A percentile compares a stretch with the other conserved stretches of the same genome.
Evolutionary conservation across 2,329 filamentous ascomycete species (phyloP).

Genomic region (Fusarium sp.): DNA sequence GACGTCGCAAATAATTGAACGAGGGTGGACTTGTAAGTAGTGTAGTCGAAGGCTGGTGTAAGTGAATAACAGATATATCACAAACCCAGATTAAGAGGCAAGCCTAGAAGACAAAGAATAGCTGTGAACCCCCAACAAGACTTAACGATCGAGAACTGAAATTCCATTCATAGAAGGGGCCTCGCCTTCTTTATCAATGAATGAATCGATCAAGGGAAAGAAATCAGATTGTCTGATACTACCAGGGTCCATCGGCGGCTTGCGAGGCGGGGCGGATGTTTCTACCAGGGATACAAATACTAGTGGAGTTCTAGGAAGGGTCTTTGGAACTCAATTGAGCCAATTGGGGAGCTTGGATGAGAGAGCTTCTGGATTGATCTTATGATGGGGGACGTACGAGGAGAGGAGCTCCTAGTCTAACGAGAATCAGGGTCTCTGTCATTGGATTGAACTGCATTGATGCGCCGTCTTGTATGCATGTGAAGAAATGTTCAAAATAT

Average conservation of each 20-base stretch:
- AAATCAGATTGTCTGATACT: constrained; percentile 32
- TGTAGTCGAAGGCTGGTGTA: constrained; percentile 8
- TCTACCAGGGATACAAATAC: constrained; percentile 26
- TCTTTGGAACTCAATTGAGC: constrained; percentile 14
- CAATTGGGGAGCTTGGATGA: constrained; percentile 24
- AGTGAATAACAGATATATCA: constrained; percentile 6
- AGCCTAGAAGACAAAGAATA: neutral
- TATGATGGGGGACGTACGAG: constrained; percentile 32
- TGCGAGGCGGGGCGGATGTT: constrained; percentile 33
- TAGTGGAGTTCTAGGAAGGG: constrained; percentile 18
- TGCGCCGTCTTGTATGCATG: neutral
- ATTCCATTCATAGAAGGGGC: neutral
- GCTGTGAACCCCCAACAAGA: neutral
- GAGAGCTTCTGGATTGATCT: constrained; percentile 11
- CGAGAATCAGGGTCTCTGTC: constrained; percentile 1
- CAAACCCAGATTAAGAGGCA: neutral
- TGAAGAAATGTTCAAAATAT: neutral
- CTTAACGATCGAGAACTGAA: neutral
- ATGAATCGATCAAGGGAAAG: constrained; percentile 10
- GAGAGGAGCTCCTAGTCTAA: neutral
- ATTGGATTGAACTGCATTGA: constrained; percentile 1
- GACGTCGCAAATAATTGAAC: neutral
- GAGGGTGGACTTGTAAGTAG: neutral
- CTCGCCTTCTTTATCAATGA: constrained; percentile 32
- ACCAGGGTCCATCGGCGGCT: constrained; percentile 33